Conservation (phyloP, 306 rosid genomes). For the Oxytropis ochrocephala region DNA sequence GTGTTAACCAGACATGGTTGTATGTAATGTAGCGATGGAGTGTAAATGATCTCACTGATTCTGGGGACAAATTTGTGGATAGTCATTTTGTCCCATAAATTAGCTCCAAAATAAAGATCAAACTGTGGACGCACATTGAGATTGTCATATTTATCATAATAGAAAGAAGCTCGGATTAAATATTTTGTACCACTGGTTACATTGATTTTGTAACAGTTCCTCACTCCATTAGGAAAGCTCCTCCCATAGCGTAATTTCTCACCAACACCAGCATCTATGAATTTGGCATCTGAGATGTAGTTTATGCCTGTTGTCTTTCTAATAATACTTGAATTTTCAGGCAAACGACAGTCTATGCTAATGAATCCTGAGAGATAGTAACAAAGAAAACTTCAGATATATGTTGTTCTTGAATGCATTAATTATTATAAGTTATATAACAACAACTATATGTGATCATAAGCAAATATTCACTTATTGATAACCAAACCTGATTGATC, state of each 20-base stretch:
- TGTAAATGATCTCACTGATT: constrained; percentile 35
- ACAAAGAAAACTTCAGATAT: not conserved
- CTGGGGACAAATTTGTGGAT: too few relatives aligned
- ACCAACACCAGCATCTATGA: constrained; percentile 27
- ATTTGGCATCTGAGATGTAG: constrained; percentile 45
- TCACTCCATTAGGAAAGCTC: constrained; percentile 47
- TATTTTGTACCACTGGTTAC: constrained; percentile 25
- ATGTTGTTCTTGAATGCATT: not conserved
- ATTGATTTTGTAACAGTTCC: constrained; percentile 51
- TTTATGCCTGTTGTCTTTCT: constrained; percentile 20
- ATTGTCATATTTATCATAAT: constrained; percentile 45
- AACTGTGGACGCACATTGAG: constrained; percentile 26
- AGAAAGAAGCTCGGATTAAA: constrained; percentile 30
- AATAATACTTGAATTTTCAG: constrained; percentile 14
- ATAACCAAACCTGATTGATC: not conserved
- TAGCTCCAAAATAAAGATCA: constrained; percentile 42
- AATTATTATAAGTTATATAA: too few relatives aligned
- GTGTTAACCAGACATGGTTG: constrained; percentile 39
- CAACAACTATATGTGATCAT: not conserved
- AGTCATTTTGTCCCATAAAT: constrained; percentile 21
- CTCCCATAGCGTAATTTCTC: constrained; percentile 24
- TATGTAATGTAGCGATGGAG: constrained; percentile 23
- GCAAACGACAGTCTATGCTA: constrained; percentile 50
- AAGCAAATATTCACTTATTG: not conserved
- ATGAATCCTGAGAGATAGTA: constrained; percentile 36